Evolutionary conservation across 2,329 filamentous ascomycete genomes (phyloP).

Genomic region (Shiraia bambusicola): DNA sequence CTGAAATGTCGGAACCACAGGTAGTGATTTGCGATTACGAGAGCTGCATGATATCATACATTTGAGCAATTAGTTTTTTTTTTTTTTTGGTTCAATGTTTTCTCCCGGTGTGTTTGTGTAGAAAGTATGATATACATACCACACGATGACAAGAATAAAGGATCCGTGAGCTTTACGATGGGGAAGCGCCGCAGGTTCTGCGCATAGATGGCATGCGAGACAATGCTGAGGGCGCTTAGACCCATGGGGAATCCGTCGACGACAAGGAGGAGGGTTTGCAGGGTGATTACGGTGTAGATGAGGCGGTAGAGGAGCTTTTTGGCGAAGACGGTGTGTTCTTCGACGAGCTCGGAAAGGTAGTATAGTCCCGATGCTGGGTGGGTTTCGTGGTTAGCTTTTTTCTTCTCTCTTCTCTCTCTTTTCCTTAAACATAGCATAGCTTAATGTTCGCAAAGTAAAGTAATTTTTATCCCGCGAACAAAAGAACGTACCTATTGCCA

Average conservation of each 20-base stretch:
- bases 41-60: conserved; percentile 50
- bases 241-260: conserved; percentile 83
- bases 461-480: too few relatives aligned
- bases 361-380: conserved; percentile 86
- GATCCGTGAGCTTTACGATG: conserved; percentile 82
- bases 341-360: conserved; percentile 95
- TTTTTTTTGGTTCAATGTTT: too few relatives aligned
- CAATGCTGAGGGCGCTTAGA: conserved; percentile 72
- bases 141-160: conserved; percentile 82
- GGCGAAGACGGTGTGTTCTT: conserved; percentile 92
- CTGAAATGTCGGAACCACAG: conserved; percentile 96
- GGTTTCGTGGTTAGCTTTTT: too few relatives aligned
- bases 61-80: conserved; percentile 7
- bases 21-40: conserved; percentile 90
- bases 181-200: conserved; percentile 79
- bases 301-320: conserved; percentile 82
- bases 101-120: too few relatives aligned
- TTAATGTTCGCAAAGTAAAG: neutral
- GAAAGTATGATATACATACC: conserved; percentile 58
- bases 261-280: conserved; percentile 73
- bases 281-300: conserved; percentile 76
- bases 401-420: too few relatives aligned
- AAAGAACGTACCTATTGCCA: conserved; percentile 72
- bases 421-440: too few relatives aligned
- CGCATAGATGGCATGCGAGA: conserved; percentile 81